These are phyloP conservation scores for Komagataella ulmi DNA, from an alignment of 805 yeast genomes.

Conservation along the genomic window DNA sequence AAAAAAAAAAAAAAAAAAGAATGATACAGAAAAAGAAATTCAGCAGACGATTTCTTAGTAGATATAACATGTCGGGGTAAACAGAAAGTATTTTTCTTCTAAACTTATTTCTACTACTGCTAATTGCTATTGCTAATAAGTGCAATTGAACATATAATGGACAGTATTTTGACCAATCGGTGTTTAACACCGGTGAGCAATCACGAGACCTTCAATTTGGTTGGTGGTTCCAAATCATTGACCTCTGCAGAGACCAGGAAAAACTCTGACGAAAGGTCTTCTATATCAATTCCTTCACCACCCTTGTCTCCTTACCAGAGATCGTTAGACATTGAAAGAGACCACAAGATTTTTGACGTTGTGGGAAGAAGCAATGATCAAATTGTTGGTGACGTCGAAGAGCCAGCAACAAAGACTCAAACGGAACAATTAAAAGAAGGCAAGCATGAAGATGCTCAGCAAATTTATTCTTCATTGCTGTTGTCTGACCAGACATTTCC, in stretches of 20 bases:
- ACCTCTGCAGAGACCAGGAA: neutral
- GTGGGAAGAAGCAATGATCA: neutral
- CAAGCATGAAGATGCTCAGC: neutral
- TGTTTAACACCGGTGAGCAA: neutral
- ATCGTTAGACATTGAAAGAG: neutral
- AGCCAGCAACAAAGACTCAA: neutral
- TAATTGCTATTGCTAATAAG: neutral
- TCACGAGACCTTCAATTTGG: neutral
- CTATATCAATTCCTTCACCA: neutral
- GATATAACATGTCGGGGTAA: neutral
- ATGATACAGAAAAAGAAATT: neutral
- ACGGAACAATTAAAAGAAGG: neutral
- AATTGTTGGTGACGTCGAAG: neutral
- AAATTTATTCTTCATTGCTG: neutral
- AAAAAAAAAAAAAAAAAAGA: neutral
- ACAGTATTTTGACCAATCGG: neutral
- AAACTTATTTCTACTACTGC: neutral
- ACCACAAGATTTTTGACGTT: neutral
- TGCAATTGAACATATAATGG: neutral
- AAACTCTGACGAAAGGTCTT: neutral
- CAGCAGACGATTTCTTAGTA: neutral
- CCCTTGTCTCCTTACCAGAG: neutral
- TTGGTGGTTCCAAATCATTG: neutral
- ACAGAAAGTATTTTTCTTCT: neutral
- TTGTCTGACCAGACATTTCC: slow-evolving; percentile 21